A percentile compares a stretch with the other conserved stretches of the same genome.
Conservation (phyloP, 1,284 basidiomycete species). For the Moesziomyces aphidis region DNA sequence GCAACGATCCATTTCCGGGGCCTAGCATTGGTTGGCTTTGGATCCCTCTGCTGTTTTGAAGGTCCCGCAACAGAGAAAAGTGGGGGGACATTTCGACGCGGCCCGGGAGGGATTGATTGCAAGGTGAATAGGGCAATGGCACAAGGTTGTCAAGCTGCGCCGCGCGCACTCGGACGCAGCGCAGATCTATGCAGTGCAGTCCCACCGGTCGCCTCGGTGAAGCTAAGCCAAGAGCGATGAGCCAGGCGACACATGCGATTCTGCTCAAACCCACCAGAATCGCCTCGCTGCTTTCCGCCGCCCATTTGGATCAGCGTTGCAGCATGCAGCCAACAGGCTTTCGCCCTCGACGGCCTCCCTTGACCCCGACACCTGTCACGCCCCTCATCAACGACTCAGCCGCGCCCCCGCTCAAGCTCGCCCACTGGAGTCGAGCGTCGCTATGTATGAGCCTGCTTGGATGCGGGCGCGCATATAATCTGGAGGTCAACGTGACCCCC, state of each 20-base stretch:
- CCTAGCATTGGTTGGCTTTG: no score
- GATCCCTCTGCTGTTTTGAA: no score
- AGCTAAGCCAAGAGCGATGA: neutral
- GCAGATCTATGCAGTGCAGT: neutral
- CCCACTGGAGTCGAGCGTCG: neutral
- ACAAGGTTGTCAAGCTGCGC: neutral
- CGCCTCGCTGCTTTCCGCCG: neutral
- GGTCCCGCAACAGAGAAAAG: no score
- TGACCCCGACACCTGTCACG: neutral
- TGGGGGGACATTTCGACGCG: no score
- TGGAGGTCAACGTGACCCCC: no score
- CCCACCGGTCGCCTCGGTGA: neutral
- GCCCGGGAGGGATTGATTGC: neutral
- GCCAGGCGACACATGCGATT: neutral
- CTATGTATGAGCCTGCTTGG: neutral
- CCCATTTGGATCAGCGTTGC: slow-evolving; percentile 1
- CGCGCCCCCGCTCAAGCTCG: neutral
- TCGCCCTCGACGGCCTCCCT: neutral
- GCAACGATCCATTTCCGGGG: no score
- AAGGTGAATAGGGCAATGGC: neutral
- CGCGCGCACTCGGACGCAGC: neutral
- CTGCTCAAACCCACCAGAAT: neutral
- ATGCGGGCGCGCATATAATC: neutral
- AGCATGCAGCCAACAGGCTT: neutral
- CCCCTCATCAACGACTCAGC: neutral